Conservation (phyloP, 2,329 filamentous ascomycete genomes). For the Clonostachys rosea region DNA sequence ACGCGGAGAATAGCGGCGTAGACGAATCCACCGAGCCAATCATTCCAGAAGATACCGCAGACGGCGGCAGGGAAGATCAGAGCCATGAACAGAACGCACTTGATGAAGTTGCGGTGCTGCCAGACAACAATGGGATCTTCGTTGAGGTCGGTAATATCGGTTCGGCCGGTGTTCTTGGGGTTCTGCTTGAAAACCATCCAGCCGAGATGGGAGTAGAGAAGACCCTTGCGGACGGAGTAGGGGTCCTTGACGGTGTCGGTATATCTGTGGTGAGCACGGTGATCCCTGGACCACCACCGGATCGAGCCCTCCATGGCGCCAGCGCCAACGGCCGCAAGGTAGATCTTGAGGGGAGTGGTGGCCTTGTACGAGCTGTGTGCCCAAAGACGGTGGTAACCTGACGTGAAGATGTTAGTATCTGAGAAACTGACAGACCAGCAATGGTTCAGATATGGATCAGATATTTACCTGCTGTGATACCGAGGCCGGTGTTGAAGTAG, state of each 20-base stretch:
- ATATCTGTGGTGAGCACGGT: constrained; percentile 85
- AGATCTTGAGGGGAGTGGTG: constrained; percentile 70
- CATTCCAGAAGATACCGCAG: constrained; percentile 74
- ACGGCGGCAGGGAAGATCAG: constrained; percentile 71
- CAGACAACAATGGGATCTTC: constrained; percentile 80
- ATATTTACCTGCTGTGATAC: constrained; percentile 68
- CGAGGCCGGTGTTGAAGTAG: constrained; percentile 80
- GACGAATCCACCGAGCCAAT: constrained; percentile 77
- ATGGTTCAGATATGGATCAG: background rate
- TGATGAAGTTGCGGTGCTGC: constrained; percentile 85
- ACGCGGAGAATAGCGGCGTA: constrained; percentile 83
- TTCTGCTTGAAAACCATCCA: constrained; percentile 96
- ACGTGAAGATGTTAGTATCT: background rate
- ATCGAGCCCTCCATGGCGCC: constrained; percentile 83
- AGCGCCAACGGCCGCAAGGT: constrained; percentile 75
- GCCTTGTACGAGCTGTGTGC: constrained; percentile 82
- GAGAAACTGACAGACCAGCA: constrained; percentile 1
- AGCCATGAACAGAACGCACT: constrained; percentile 73
- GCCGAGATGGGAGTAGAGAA: constrained; percentile 73
- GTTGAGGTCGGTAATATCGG: constrained; percentile 84
- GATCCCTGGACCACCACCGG: constrained; percentile 84
- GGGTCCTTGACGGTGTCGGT: constrained; percentile 91
- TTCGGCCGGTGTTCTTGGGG: constrained; percentile 81
- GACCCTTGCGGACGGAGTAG: constrained; percentile 85
- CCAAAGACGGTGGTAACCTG: constrained; percentile 67